These are phyloP conservation scores for Nidularia pulvinata DNA, from an alignment of 768 basidiomycete species.

Conservation along the genomic window DNA sequence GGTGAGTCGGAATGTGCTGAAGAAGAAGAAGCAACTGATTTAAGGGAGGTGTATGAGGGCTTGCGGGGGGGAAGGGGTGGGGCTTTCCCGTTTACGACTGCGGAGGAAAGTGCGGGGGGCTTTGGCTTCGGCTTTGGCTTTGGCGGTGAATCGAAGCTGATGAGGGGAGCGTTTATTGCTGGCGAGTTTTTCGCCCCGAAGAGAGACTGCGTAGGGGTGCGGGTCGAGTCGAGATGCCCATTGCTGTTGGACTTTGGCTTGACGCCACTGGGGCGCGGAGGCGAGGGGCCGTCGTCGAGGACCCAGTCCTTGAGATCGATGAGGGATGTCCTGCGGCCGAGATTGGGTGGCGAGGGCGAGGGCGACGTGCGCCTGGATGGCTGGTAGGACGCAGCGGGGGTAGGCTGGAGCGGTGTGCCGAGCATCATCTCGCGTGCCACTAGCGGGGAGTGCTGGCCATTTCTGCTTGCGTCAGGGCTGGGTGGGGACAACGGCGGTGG, in stretches of 20 bases:
- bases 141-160: conserved; percentile 53
- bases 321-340: conserved; percentile 56
- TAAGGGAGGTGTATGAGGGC: conserved; percentile 49
- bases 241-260: conserved; percentile 4
- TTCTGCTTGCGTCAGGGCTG: conserved; percentile 6
- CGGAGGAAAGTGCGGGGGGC: conserved; percentile 13
- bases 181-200: conserved; percentile 7
- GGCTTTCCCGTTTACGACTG: conserved; percentile 16
- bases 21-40: conserved; percentile 33
- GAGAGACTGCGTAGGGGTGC: conserved; percentile 23
- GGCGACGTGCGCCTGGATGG: conserved; percentile 24
- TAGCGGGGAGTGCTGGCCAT: conserved; percentile 9
- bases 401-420: conserved; percentile 42
- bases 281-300: conserved; percentile 54
- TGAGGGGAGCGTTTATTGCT: conserved; percentile 38
- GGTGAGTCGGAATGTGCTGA: conserved; percentile 17
- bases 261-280: conserved; percentile 16
- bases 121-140: conserved; percentile 25
- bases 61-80: conserved; percentile 73
- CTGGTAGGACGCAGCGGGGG: conserved; percentile 28
- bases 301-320: conserved; percentile 79
- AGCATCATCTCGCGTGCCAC: conserved; percentile 44
- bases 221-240: conserved; percentile 8
- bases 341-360: conserved; percentile 48
- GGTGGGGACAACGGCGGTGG: conserved; percentile 13